Conservation (phyloP, 116 monocot genomes). For the Dioscorea cayenensis region DNA sequence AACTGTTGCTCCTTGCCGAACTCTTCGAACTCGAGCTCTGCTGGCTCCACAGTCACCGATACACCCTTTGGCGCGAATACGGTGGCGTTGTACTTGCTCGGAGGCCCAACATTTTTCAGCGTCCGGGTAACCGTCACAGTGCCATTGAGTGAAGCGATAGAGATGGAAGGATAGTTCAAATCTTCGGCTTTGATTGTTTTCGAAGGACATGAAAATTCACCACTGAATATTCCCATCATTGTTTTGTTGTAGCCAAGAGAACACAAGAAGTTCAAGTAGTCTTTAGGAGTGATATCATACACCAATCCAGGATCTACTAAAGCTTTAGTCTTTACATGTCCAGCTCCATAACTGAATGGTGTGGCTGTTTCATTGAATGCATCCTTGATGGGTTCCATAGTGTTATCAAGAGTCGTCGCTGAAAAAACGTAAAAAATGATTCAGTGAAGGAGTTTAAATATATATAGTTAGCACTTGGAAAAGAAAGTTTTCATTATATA, state of each 20-base stretch:
- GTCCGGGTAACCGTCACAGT: constrained; percentile 7
- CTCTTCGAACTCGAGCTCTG: constrained; percentile 25
- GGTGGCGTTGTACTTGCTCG: constrained; percentile 30
- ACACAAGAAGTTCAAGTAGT: constrained; percentile 18
- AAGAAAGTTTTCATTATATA: too few species aligned
- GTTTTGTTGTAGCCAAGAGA: constrained; percentile 1
- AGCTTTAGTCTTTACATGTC: constrained; percentile 15
- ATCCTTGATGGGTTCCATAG: neutral
- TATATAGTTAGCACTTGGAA: neutral
- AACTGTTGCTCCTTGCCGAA: constrained; percentile 52
- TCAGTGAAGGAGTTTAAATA: neutral
- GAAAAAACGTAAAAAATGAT: neutral
- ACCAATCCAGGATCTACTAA: constrained; percentile 27
- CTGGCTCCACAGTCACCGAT: constrained; percentile 32
- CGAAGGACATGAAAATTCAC: constrained; percentile 4
- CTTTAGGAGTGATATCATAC: constrained; percentile 10
- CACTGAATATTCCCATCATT: neutral
- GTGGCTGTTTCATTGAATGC: neutral
- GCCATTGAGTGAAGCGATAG: constrained; percentile 4
- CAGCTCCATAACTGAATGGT: constrained; percentile 26
- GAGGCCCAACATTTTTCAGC: constrained; percentile 45
- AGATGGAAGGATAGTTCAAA: constrained; percentile 46
- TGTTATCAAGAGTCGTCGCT: constrained; percentile 1
- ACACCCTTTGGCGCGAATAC: constrained; percentile 36
- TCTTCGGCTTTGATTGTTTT: constrained; percentile 7